phyloP scores from a whole-genome alignment of 116 monocot genomes.

The Phalaenopsis hybrid region DNA sequence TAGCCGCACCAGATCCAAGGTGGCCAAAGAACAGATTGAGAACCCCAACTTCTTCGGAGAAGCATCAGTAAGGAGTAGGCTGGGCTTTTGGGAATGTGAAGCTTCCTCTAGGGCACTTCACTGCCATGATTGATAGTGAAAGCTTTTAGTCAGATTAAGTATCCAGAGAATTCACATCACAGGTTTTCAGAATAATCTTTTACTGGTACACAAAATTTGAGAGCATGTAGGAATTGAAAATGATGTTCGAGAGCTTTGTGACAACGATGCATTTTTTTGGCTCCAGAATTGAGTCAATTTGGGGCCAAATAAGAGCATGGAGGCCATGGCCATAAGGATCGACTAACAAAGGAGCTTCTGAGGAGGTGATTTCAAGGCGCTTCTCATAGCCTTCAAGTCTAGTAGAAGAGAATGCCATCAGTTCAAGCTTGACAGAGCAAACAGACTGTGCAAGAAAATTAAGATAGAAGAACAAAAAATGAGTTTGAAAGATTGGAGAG shows the following conservation, averaged over 20 bases:
- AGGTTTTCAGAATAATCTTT: slow-evolving; percentile 20
- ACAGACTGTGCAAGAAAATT: slow-evolving; percentile 9
- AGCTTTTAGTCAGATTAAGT: slow-evolving; percentile 36
- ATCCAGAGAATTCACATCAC: slow-evolving; percentile 41
- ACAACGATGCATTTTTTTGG: slow-evolving; percentile 12
- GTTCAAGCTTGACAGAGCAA: background rate
- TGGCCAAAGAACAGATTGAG: slow-evolving; percentile 48
- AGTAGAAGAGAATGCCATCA: slow-evolving; percentile 9
- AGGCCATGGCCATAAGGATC: slow-evolving; percentile 25
- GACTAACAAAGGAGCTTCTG: slow-evolving; percentile 11
- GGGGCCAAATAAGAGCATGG: slow-evolving; percentile 7
- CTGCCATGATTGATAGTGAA: slow-evolving; percentile 42
- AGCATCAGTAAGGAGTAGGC: slow-evolving; percentile 58
- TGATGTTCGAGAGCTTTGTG: slow-evolving; percentile 13
- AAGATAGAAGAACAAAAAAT: background rate
- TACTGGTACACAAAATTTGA: slow-evolving; percentile 44
- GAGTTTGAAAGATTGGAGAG: slow-evolving; percentile 16
- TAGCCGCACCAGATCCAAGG: slow-evolving; percentile 47
- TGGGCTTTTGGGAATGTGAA: slow-evolving; percentile 67
- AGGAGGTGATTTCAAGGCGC: slow-evolving; percentile 21
- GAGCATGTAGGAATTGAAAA: slow-evolving; percentile 21
- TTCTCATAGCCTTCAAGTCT: slow-evolving; percentile 22
- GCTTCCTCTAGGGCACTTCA: slow-evolving; percentile 61
- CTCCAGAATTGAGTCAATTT: slow-evolving; percentile 19
- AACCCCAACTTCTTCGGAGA: slow-evolving; percentile 53